Base-by-base conservation (phyloP, 2,329 filamentous ascomycete species). In the Pezicula rhizophila region DNA sequence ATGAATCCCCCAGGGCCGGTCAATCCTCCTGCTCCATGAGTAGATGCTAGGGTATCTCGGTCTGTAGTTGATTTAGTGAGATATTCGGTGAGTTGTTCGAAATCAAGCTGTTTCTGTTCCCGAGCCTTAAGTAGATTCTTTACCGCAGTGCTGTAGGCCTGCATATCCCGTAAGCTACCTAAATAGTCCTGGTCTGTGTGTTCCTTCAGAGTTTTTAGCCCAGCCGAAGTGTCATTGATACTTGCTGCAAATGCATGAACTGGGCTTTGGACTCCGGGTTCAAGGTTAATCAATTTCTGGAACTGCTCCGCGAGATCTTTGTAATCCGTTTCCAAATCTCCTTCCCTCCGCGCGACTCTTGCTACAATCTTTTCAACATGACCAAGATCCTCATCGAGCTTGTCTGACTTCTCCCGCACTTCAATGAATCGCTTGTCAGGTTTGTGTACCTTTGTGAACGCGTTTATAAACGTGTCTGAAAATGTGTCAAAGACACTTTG, bases 51-150 rank as follows among this genome's bases (percentile, higher is more conserved):
- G 4, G 55, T 75, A 68, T 99, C 93, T 42, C 91, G 85, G 68
- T 99, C 93, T 3, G 82, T 73, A 2, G 89, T 89, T 1, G 89
- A 89, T 66, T 95, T 96, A 70, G 88, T 88, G 47, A 96, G 86
- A 68, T 97, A 97, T 65, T 97, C 92, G 25, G 90, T 95, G 31
- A 99, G 77, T 56, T 89, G 91, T 70, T 99, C 93, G 63, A 92
- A 96, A 71, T 99, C 93, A 50, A 99, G 85, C 67, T 99, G 93
- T 66, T 99, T 99, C 71, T 95, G 90, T 71, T 99, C 93, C 33
- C 93, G 85, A 1, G 89, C 89, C 67, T 95, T 95, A 55, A 99
- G 82, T 5, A 99, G 82, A 20, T 82, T 78, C 68, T 95, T 95
- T 42, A 97, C 74, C 0, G 90, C 86, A n/a, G 80, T 72, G 56